Percentiles rank a stretch among this genome's conserved stretches.
Evolutionary conservation across 2,329 filamentous ascomycete species (phyloP).

Genomic region (Aspergillus fumigatiaffinis): DNA sequence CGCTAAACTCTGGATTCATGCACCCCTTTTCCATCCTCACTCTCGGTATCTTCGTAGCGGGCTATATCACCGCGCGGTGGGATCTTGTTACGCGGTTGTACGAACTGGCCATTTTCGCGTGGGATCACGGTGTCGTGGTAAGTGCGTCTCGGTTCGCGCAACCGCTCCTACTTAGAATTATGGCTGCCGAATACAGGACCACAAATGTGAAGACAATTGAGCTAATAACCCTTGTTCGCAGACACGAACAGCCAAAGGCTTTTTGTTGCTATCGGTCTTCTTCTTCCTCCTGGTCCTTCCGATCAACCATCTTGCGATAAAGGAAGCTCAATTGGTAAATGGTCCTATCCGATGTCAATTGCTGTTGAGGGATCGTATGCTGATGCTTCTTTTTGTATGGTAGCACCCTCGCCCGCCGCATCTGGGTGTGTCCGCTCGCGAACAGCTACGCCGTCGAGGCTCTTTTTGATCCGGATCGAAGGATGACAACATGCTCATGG

Average conservation of each 20-base stretch:
- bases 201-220: constrained; percentile 1
- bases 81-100: constrained; percentile 95
- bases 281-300: constrained; percentile 84
- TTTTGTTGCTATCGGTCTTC: constrained; percentile 73
- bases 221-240: constrained; percentile 35
- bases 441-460: constrained; percentile 88
- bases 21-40: constrained; percentile 96
- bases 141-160: constrained; percentile 32
- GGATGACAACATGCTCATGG: constrained; percentile 61
- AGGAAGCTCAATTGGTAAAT: constrained; percentile 75
- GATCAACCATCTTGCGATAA: constrained; percentile 73
- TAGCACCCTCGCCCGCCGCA: constrained; percentile 78
- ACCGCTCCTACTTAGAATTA: constrained; percentile 3
- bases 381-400: neutral
- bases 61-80: constrained; percentile 99
- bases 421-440: constrained; percentile 84
- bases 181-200: neutral
- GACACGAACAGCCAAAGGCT: constrained; percentile 82
- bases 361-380: neutral
- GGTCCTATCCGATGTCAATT: constrained; percentile 1
- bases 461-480: constrained; percentile 66
- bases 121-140: constrained; percentile 97
- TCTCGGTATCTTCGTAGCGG: constrained; percentile 97
- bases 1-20: constrained; percentile 56
- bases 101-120: constrained; percentile 95